Conservation (phyloP, 2,329 filamentous ascomycete genomes). For the Lecanosticta acicola region DNA sequence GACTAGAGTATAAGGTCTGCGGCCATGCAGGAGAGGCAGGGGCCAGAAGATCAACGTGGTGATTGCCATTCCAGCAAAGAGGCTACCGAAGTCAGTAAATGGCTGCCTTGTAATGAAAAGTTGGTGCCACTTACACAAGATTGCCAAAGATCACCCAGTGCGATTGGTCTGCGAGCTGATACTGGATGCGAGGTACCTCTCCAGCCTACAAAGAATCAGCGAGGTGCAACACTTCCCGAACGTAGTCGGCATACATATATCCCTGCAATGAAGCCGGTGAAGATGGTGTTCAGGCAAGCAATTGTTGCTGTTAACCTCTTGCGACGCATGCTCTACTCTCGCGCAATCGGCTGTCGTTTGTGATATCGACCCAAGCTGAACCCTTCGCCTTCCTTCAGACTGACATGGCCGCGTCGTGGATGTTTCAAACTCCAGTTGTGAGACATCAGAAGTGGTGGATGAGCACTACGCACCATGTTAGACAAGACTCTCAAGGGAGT, state of each 20-base stretch:
- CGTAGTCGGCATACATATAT: too few species aligned
- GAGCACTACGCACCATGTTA: neutral
- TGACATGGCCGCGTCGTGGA: conserved; percentile 32
- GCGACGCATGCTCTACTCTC: conserved; percentile 62
- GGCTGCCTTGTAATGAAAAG: neutral
- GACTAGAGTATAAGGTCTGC: conserved; percentile 69
- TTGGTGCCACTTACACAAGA: conserved; percentile 48
- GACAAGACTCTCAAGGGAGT: neutral
- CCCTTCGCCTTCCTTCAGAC: conserved; percentile 32
- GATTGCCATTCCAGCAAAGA: conserved; percentile 66
- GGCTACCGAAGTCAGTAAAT: conserved; percentile 27
- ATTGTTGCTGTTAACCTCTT: conserved; percentile 65
- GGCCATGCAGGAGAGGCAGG: conserved; percentile 66
- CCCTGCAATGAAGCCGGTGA: conserved; percentile 65
- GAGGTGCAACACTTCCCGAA: conserved; percentile 30
- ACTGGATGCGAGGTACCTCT: conserved; percentile 72
- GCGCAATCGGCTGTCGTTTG: conserved; percentile 60
- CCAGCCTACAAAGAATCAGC: conserved; percentile 49
- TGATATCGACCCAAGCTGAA: conserved; percentile 44
- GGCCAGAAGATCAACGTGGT: conserved; percentile 69
- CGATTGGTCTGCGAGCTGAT: conserved; percentile 63
- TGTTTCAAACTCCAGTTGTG: conserved; percentile 24
- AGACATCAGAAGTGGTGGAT: neutral
- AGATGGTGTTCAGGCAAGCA: conserved; percentile 66
- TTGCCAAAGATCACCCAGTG: conserved; percentile 68